Percentiles rank a stretch among this genome's conserved stretches.
phyloP scores from a whole-genome alignment of 495 filamentous ascomycete genomes.

The Aspergillus steynii region DNA sequence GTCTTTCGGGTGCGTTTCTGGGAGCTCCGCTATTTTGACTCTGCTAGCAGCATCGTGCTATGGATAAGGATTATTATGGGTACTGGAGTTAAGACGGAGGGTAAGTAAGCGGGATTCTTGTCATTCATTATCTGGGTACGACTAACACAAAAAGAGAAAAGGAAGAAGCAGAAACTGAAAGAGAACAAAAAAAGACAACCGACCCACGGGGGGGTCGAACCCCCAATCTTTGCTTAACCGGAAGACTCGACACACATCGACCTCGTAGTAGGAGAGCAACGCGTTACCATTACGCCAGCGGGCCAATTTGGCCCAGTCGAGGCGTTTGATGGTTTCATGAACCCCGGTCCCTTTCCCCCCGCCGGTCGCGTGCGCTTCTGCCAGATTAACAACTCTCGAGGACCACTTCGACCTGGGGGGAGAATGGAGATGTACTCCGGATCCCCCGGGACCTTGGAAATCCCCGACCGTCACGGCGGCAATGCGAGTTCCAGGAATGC shows the following conservation, averaged over 20 bases:
- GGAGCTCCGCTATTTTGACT: conserved; percentile 8
- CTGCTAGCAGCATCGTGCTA: background rate
- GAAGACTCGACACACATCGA: too few species aligned
- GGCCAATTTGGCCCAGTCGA: background rate
- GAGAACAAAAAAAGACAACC: background rate
- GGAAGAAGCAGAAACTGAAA: background rate
- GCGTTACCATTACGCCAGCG: background rate
- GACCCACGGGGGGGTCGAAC: background rate
- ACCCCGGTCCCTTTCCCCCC: too few species aligned
- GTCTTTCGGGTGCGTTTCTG: background rate
- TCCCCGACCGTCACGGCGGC: too few species aligned
- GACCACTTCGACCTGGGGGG: too few species aligned
- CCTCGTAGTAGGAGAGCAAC: background rate
- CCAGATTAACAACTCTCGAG: too few species aligned
- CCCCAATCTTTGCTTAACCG: background rate
- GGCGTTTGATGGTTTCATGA: background rate
- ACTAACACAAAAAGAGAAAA: background rate
- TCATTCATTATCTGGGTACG: too few species aligned
- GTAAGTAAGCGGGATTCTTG: too few species aligned
- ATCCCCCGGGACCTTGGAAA: too few species aligned
- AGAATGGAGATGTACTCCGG: too few species aligned
- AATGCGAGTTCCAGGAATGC: background rate
- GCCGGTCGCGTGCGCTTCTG: too few species aligned
- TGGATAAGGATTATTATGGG: too few species aligned
- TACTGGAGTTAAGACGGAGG: too few species aligned